Percentiles rank a stretch among this genome's conserved stretches.
These are phyloP conservation scores for Tricholoma furcatifolium DNA, from an alignment of 768 basidiomycete genomes.

Conservation along the genomic window DNA sequence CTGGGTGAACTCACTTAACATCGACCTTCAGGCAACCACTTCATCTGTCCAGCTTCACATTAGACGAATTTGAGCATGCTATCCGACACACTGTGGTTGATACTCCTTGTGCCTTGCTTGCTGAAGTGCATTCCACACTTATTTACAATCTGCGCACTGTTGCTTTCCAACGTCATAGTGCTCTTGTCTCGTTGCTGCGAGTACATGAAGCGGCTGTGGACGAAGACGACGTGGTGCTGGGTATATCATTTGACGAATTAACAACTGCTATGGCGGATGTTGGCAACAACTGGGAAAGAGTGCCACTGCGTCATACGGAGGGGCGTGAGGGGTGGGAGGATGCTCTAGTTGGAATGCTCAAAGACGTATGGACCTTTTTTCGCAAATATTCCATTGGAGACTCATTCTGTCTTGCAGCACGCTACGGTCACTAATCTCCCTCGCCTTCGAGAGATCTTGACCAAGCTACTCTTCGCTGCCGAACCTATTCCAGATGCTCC, in stretches of 20 bases:
- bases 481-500: constrained; percentile 45
- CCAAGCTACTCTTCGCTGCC: constrained; percentile 70
- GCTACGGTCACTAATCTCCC: constrained; percentile 75
- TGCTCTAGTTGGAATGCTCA: constrained; percentile 82
- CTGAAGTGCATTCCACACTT: constrained; percentile 86
- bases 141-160: constrained; percentile 89
- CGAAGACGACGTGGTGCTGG: constrained; percentile 40
- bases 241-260: constrained; percentile 62
- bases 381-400: neutral
- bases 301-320: constrained; percentile 70
- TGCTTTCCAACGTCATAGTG: constrained; percentile 72
- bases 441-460: constrained; percentile 66
- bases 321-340: constrained; percentile 90
- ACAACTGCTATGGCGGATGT: constrained; percentile 71
- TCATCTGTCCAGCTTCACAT: constrained; percentile 81
- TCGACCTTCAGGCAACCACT: constrained; percentile 67
- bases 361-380: constrained; percentile 61
- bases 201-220: constrained; percentile 40
- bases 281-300: constrained; percentile 86
- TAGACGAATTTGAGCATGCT: constrained; percentile 92
- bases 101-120: constrained; percentile 71
- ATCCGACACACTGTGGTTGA: constrained; percentile 74
- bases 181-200: constrained; percentile 63
- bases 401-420: constrained; percentile 47
- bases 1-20: constrained; percentile 10